Conservation (phyloP, 2,329 filamentous ascomycete species). For the Didymosphaeria variabile region DNA sequence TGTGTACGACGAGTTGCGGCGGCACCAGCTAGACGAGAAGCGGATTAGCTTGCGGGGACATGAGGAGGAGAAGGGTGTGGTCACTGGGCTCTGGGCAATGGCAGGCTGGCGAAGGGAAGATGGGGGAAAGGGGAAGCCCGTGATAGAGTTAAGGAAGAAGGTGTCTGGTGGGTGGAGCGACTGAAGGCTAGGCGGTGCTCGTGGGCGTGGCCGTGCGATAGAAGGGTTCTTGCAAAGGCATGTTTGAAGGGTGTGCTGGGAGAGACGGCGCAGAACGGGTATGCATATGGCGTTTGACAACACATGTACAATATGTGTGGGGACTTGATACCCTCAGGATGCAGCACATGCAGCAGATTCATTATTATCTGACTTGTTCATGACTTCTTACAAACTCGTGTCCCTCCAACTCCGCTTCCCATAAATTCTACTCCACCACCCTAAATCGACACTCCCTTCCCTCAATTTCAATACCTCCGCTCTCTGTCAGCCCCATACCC, state of each 20-base stretch:
- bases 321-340: too few species aligned
- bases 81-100: constrained; percentile 61
- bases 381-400: too few species aligned
- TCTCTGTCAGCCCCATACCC: too few species aligned
- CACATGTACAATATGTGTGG: neutral
- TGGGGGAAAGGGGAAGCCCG: neutral
- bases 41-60: constrained; percentile 38
- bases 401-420: too few species aligned
- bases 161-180: neutral
- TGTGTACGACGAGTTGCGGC: constrained; percentile 39
- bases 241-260: neutral
- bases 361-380: too few species aligned
- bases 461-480: too few species aligned
- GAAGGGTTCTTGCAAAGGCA: neutral
- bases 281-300: neutral
- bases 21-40: constrained; percentile 34
- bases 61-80: constrained; percentile 35
- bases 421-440: too few species aligned
- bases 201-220: neutral
- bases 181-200: neutral
- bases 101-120: constrained; percentile 27
- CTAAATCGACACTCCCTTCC: too few species aligned
- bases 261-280: neutral
- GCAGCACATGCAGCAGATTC: too few species aligned
- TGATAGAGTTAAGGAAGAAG: constrained; percentile 5